Evolutionary conservation across 495 filamentous ascomycete species (phyloP).

Genomic region (Neurospora sp.): DNA sequence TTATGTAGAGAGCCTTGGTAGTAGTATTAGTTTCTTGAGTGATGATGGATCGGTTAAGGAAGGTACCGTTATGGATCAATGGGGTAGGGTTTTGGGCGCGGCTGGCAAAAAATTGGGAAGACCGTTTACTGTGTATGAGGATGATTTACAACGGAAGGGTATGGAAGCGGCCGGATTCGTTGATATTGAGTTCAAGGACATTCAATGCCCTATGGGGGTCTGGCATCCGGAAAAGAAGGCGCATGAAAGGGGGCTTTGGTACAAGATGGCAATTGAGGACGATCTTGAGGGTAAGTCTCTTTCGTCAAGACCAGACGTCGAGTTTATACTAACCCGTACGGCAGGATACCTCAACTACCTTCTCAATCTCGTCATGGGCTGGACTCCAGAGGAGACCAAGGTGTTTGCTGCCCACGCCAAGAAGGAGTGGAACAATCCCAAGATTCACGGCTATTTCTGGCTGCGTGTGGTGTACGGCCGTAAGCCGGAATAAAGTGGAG

Average conservation of each 20-base stretch:
- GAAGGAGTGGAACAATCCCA: slow-evolving; percentile 8
- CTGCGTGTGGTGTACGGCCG: slow-evolving; percentile 20
- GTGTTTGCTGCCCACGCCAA: slow-evolving; percentile 9
- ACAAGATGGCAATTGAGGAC: slow-evolving; percentile 11
- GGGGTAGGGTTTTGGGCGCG: slow-evolving; percentile 16
- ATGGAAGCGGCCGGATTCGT: slow-evolving; percentile 50
- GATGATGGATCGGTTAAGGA: slow-evolving; percentile 19
- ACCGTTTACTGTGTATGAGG: slow-evolving; percentile 6
- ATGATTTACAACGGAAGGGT: slow-evolving; percentile 40
- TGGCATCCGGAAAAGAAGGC: slow-evolving; percentile 30
- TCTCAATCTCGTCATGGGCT: slow-evolving; percentile 19
- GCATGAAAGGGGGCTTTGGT: slow-evolving; percentile 35
- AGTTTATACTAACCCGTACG: not conserved
- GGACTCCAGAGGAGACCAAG: slow-evolving; percentile 9
- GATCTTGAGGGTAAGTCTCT: slow-evolving; percentile 15
- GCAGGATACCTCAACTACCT: slow-evolving; percentile 18
- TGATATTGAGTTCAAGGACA: slow-evolving; percentile 31
- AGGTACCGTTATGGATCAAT: slow-evolving; percentile 21
- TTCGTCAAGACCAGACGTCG: not conserved
- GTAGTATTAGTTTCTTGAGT: slow-evolving; percentile 10
- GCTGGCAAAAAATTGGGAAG: slow-evolving; percentile 5
- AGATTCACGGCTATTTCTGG: slow-evolving; percentile 5
- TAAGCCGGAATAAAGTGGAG: slow-evolving; percentile 12
- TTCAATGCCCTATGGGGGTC: not conserved
- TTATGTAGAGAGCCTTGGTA: slow-evolving; percentile 15